Evolutionary conservation across 768 basidiomycete species (phyloP), one percentile per base, ranked within the genome.

Genomic region (Boletus barrowsii): DNA sequence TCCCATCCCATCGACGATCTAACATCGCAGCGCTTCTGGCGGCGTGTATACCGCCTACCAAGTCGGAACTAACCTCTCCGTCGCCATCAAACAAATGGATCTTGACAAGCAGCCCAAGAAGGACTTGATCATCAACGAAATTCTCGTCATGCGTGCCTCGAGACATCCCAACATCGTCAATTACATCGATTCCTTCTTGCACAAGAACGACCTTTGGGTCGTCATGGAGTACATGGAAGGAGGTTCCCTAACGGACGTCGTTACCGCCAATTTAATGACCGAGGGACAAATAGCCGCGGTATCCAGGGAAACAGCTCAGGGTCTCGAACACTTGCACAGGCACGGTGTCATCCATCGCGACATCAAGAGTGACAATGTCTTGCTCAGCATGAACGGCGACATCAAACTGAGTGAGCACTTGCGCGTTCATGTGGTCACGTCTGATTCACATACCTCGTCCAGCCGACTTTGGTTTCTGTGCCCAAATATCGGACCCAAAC

Each of bases 171-270:
- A 99, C 69, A 98, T 98, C 62, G 96, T 99, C 76, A 98, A 99
- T 71, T 99, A 93, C 75, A 98, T 98, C 66, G 97, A 99, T 69
- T 96, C 94, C 3, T 99, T 98, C 82, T 73, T 98, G 40, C 84
- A 96, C 78, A 94, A 92, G 79, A 97, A 96, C 70, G 97, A 98
- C 67, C 79, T 99, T 4, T 98, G 97, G 97, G 94, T 99, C 37
- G 93, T 98, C 53, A 98, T 99, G 97, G 97, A 98, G 75, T 98
- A 95, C 73, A 98, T 98, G 96, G 95, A 98, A 73, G 95, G 95
- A 39, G 91, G 93, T 33, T 87, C 84, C 30, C 75, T 98, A 42
- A 99, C 96, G 5, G 96, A 98, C 67, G 94, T 98, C 57, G 94
- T 89, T 40, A 88, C 87, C 4, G 84, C 82, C 41, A 88, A 88